Evolutionary conservation across 1,284 basidiomycete species (phyloP).

Genomic region (Ustilago lituana): DNA sequence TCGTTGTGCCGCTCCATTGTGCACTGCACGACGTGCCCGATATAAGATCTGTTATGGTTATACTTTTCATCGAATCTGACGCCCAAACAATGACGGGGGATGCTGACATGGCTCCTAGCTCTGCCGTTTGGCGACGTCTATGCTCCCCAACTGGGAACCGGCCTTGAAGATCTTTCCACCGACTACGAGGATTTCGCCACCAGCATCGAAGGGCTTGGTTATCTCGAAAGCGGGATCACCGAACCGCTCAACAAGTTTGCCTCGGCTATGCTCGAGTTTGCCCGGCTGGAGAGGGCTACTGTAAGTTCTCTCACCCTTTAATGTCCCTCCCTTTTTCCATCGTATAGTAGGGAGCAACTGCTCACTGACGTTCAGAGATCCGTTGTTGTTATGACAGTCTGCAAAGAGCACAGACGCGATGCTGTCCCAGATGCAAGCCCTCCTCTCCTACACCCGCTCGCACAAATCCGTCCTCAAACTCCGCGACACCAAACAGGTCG

Average conservation of each 20-base stretch:
- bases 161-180: constrained; percentile 74
- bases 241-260: constrained; percentile 95
- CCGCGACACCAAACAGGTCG: constrained; percentile 96
- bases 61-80: no score
- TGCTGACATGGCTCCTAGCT: constrained; percentile 47
- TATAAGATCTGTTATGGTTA: no score
- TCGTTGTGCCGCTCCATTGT: neutral
- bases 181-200: constrained; percentile 98
- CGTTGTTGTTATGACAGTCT: no score
- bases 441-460: constrained; percentile 86
- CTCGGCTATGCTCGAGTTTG: constrained; percentile 85
- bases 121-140: constrained; percentile 58
- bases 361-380: no score
- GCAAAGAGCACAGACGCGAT: constrained; percentile 72
- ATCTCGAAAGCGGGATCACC: constrained; percentile 96
- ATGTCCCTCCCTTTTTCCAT: neutral
- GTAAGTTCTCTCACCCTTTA: constrained; percentile 43
- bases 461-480: constrained; percentile 91
- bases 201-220: constrained; percentile 93
- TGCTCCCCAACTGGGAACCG: constrained; percentile 53
- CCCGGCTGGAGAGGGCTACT: constrained; percentile 51
- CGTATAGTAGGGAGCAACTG: no score
- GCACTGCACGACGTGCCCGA: no score
- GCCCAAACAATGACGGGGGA: constrained; percentile 1
- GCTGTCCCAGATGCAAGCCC: constrained; percentile 85